Percentiles rank a stretch among this genome's conserved stretches.
Conservation (phyloP, 2,329 filamentous ascomycete genomes). For the Fusarium staphyleae region DNA sequence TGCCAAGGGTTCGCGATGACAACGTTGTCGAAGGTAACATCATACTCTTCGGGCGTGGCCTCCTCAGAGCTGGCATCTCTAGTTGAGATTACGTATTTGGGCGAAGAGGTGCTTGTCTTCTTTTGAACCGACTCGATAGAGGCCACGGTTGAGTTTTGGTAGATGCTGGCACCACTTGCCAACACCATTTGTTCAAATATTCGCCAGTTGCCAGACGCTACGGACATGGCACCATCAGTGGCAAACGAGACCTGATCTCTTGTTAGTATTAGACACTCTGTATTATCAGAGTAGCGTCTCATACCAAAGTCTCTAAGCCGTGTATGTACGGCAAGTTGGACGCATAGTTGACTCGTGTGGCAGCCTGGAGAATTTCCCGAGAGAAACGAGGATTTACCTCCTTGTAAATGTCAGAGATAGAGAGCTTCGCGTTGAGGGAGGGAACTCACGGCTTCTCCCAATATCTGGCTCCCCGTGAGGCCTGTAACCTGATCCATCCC, state of each 20-base stretch:
- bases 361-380: constrained; percentile 85
- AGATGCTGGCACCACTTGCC: constrained; percentile 65
- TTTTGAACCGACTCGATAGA: constrained; percentile 61
- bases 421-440: neutral
- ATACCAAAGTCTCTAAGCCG: constrained; percentile 82
- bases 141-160: constrained; percentile 72
- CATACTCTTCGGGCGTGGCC: constrained; percentile 49
- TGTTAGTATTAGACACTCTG: constrained; percentile 4
- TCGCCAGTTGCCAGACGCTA: constrained; percentile 89
- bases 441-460: constrained; percentile 64
- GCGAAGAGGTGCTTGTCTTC: constrained; percentile 48
- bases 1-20: constrained; percentile 86
- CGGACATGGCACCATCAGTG: constrained; percentile 79
- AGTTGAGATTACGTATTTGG: constrained; percentile 58
- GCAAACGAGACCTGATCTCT: constrained; percentile 77
- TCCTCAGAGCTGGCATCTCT: constrained; percentile 34
- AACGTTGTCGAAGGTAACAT: constrained; percentile 75
- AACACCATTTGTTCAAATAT: constrained; percentile 88
- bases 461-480: constrained; percentile 75
- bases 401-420: constrained; percentile 39
- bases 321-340: constrained; percentile 88
- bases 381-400: constrained; percentile 70
- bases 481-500: constrained; percentile 72
- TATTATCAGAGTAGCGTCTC: neutral
- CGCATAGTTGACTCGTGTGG: constrained; percentile 92